Evolutionary conservation across 2,329 filamentous ascomycete genomes (phyloP).

Genomic region (Colletotrichum euphorbiae): DNA sequence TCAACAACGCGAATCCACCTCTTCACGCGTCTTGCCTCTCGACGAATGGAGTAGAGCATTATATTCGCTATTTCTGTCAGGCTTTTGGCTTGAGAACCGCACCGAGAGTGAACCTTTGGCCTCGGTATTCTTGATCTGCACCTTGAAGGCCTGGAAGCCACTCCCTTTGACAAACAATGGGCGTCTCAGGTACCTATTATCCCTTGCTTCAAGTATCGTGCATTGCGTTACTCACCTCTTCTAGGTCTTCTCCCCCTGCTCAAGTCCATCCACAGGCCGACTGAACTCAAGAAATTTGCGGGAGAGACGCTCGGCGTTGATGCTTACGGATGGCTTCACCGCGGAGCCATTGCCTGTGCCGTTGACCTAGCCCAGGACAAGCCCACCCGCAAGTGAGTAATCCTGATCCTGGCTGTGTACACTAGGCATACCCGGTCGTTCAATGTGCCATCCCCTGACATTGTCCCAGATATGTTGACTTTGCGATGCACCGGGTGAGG

Average conservation of each 20-base stretch:
- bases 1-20: slow-evolving; percentile 19
- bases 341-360: slow-evolving; percentile 89
- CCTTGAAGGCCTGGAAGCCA: slow-evolving; percentile 18
- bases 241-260: slow-evolving; percentile 88
- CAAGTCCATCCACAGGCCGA: slow-evolving; percentile 95
- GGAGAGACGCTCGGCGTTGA: slow-evolving; percentile 95
- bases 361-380: slow-evolving; percentile 90
- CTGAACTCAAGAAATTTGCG: slow-evolving; percentile 84
- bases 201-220: slow-evolving; percentile 21
- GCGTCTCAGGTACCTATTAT: slow-evolving; percentile 40
- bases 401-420: slow-evolving; percentile 22
- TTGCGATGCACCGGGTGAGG: slow-evolving; percentile 87
- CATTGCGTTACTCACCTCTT: slow-evolving; percentile 26
- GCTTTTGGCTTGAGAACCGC: slow-evolving; percentile 31
- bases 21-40: slow-evolving; percentile 28
- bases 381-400: slow-evolving; percentile 83
- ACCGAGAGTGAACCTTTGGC: slow-evolving; percentile 3
- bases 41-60: slow-evolving; percentile 31
- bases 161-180: slow-evolving; percentile 38
- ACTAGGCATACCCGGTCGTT: background rate
- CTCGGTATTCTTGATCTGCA: background rate
- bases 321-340: slow-evolving; percentile 97
- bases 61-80: slow-evolving; percentile 1
- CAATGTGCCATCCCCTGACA: slow-evolving; percentile 24
- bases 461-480: slow-evolving; percentile 81